Evolutionary conservation across 257 asterid species (phyloP).

Genomic region (Dorcoceras hygrometricum): DNA sequence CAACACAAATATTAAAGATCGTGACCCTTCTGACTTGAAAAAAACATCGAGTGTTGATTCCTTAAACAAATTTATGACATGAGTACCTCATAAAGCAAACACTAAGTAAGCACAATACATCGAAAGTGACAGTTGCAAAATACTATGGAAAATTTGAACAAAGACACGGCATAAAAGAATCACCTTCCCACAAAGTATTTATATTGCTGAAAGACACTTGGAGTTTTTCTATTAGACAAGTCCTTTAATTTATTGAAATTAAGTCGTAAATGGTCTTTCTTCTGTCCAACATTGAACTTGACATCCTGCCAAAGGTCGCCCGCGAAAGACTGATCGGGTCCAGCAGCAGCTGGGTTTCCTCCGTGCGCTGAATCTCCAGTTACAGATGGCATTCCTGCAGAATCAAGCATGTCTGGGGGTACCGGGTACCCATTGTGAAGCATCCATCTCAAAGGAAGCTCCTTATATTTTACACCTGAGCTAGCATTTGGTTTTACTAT

Average conservation of each 20-base stretch:
- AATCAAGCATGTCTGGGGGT: constrained; percentile 86
- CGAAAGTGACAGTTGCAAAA: neutral
- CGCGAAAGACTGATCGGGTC: constrained; percentile 50
- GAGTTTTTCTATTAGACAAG: constrained; percentile 62
- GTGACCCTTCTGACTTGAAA: neutral
- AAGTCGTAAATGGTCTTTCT: constrained; percentile 55
- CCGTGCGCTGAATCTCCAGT: constrained; percentile 56
- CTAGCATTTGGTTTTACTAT: constrained; percentile 54
- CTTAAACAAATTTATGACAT: neutral
- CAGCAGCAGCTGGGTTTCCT: constrained; percentile 34
- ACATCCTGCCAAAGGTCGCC: constrained; percentile 83
- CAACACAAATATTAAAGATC: neutral
- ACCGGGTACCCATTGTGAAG: constrained; percentile 94
- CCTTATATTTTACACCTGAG: constrained; percentile 64
- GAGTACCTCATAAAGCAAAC: neutral
- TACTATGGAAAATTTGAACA: neutral
- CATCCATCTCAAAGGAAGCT: constrained; percentile 98
- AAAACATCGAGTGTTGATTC: neutral
- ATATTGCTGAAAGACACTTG: constrained; percentile 52
- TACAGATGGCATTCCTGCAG: constrained; percentile 55
- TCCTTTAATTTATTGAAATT: constrained; percentile 54
- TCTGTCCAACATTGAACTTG: constrained; percentile 56
- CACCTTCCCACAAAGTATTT: constrained; percentile 89
- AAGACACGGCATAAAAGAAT: neutral
- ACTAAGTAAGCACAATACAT: neutral